Conservation (phyloP, 2,329 filamentous ascomycete genomes). For the Didymella arachidicola region DNA sequence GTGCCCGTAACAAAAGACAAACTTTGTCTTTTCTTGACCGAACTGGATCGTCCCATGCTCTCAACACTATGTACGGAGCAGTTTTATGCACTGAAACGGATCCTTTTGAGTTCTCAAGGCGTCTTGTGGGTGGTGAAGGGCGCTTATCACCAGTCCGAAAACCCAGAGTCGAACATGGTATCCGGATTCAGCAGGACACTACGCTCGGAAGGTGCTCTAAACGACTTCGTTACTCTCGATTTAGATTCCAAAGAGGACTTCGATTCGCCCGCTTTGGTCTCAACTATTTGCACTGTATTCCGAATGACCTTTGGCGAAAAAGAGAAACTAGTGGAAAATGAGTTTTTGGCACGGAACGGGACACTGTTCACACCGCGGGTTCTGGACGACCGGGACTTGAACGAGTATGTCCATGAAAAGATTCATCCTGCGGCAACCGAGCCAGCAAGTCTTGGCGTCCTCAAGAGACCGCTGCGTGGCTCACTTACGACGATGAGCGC, state of each 20-base stretch:
- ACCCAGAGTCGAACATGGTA: conserved; percentile 23
- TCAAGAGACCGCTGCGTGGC: conserved; percentile 24
- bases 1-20: conserved; percentile 20
- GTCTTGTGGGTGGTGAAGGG: conserved; percentile 21
- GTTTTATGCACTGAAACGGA: conserved; percentile 10
- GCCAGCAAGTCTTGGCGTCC: conserved; percentile 23
- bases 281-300: conserved; percentile 15
- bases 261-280: background rate
- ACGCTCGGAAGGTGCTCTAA: conserved; percentile 21
- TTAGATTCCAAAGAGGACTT: conserved; percentile 11
- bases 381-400: conserved; percentile 30
- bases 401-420: conserved; percentile 34
- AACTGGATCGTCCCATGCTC: conserved; percentile 19
- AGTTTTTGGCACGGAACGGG: conserved; percentile 16
- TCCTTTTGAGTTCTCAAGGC: conserved; percentile 16
- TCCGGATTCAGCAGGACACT: conserved; percentile 23
- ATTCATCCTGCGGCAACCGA: conserved; percentile 30
- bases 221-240: conserved; percentile 24
- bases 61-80: conserved; percentile 5
- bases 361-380: conserved; percentile 24
- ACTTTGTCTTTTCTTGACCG: conserved; percentile 24
- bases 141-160: conserved; percentile 7
- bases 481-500: conserved; percentile 24
- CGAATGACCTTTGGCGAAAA: conserved; percentile 10
- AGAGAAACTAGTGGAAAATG: conserved; percentile 12